These are phyloP conservation scores for Larix sibirica DNA, from an alignment of 83 land plant genomes.

Conservation along the genomic window DNA sequence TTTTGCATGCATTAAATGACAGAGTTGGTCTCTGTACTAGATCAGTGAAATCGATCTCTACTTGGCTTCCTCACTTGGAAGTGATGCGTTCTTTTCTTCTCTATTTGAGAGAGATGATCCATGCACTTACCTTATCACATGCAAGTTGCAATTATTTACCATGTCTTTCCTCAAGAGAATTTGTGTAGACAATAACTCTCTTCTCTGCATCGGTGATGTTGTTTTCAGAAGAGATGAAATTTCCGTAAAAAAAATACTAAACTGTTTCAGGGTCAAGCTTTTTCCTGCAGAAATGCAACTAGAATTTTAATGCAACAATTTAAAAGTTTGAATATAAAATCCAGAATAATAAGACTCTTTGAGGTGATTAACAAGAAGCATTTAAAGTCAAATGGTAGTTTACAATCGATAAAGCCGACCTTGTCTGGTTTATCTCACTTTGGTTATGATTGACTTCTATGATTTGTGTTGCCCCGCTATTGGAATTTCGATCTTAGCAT, in stretches of 20 bases:
- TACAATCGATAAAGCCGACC: too few species aligned
- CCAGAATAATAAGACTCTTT: neutral
- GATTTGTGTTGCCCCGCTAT: too few species aligned
- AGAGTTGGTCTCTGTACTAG: too few species aligned
- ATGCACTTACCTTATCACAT: conserved; percentile 45
- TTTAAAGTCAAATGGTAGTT: neutral
- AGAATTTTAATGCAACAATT: neutral
- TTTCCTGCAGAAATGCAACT: conserved; percentile 46
- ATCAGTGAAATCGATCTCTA: too few species aligned
- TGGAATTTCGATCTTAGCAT: too few species aligned
- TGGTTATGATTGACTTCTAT: too few species aligned
- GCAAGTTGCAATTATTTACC: conserved; percentile 91
- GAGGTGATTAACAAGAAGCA: neutral
- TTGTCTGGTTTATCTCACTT: too few species aligned
- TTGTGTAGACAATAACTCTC: conserved; percentile 56
- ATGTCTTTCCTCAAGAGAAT: conserved; percentile 85
- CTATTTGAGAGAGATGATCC: too few species aligned
- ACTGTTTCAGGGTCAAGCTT: conserved; percentile 76
- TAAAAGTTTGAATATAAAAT: neutral
- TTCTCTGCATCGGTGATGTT: conserved; percentile 58
- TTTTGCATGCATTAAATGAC: too few species aligned
- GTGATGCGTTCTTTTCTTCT: too few species aligned
- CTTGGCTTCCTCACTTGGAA: too few species aligned
- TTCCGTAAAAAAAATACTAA: conserved; percentile 79
- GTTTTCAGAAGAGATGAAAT: conserved; percentile 70